These are phyloP conservation scores for Phytophthora podocarpi DNA, from an alignment of 352 stramenopile species.

Conservation along the genomic window DNA sequence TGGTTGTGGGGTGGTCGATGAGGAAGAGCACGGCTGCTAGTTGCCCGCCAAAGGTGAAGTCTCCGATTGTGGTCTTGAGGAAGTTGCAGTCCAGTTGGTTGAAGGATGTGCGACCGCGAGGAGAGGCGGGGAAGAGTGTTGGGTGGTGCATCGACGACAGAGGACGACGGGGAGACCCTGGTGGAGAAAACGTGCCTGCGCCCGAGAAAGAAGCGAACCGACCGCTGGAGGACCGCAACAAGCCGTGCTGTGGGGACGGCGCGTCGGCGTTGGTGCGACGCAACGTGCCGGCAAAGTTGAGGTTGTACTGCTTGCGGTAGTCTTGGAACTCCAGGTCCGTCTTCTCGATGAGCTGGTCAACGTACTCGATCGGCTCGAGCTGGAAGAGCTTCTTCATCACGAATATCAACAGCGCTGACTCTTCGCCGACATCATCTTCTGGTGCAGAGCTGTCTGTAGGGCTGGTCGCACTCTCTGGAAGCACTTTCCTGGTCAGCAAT, in stretches of 20 bases:
- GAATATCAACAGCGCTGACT: conserved; percentile 35
- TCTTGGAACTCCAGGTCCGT: conserved; percentile 45
- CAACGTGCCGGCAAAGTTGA: conserved; percentile 35
- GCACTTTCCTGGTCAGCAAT: conserved; percentile 7
- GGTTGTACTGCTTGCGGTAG: conserved; percentile 45
- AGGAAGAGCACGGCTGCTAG: conserved; percentile 57
- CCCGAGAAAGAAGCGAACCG: conserved; percentile 56
- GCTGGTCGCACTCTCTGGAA: background rate
- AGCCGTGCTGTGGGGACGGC: conserved; percentile 24
- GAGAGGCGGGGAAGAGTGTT: conserved; percentile 29
- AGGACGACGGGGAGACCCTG: conserved; percentile 10
- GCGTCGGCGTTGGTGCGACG: conserved; percentile 34
- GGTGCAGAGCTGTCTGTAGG: background rate
- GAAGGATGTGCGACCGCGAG: conserved; percentile 36
- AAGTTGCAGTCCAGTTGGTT: conserved; percentile 38
- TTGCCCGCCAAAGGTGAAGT: conserved; percentile 52
- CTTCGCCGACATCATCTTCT: conserved; percentile 16
- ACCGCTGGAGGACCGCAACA: conserved; percentile 24
- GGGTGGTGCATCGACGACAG: conserved; percentile 20
- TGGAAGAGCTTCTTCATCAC: conserved; percentile 51
- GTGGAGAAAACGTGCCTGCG: conserved; percentile 15
- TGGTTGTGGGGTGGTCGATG: conserved; percentile 14
- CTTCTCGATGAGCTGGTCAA: conserved; percentile 44
- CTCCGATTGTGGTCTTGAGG: conserved; percentile 30
- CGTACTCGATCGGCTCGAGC: conserved; percentile 52